phyloP scores from a whole-genome alignment of 768 basidiomycete species.

The Lentinula boryana region DNA sequence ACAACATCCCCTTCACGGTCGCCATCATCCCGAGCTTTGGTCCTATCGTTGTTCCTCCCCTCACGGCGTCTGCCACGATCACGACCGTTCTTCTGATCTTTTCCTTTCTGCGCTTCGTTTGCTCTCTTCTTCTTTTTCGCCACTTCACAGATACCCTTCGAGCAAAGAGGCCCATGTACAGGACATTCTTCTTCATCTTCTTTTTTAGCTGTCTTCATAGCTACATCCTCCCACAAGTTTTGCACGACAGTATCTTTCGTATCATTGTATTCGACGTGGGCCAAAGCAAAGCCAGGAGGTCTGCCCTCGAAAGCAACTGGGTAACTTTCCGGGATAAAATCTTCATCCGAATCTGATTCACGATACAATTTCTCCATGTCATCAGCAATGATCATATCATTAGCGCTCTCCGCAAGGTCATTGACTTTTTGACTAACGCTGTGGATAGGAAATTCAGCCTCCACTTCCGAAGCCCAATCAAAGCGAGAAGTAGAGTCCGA shows the following conservation, averaged over 20 bases:
- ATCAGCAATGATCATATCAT: background rate
- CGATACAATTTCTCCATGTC: background rate
- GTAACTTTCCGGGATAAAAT: background rate
- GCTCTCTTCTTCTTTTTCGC: background rate
- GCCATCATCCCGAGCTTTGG: background rate
- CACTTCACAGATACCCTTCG: constrained; percentile 1
- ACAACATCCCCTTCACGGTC: background rate
- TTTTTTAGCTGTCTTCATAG: too few relatives aligned
- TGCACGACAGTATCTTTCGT: background rate
- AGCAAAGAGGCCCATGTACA: background rate
- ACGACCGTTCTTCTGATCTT: background rate
- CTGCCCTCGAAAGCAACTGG: background rate
- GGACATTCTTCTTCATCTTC: background rate
- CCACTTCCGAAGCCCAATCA: constrained; percentile 4
- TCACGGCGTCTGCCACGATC: background rate
- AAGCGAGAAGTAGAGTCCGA: background rate
- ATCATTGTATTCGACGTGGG: background rate
- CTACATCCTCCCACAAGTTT: background rate
- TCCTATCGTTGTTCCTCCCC: background rate
- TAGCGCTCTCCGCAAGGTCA: background rate
- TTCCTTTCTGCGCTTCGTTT: too few relatives aligned
- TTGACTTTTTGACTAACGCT: background rate
- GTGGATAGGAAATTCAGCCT: background rate
- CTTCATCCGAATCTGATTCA: background rate
- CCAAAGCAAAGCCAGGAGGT: background rate